Evolutionary conservation across 164 flowering plant genomes (phyloP).

Genomic region (Chimonanthus salicifolius): DNA sequence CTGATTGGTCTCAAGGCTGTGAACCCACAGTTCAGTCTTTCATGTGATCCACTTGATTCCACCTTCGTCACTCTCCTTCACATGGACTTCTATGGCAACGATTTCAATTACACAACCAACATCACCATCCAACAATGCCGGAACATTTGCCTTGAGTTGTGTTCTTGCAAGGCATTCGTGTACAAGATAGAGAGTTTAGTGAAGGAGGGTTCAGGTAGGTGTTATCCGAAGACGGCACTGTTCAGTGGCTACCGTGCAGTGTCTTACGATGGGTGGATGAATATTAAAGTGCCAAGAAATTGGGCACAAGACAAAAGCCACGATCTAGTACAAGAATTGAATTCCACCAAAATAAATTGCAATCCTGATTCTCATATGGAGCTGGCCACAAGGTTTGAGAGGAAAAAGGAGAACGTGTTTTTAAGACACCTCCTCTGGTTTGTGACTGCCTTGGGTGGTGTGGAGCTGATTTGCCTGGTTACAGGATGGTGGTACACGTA

Average conservation of each 20-base stretch:
- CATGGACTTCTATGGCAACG: slow-evolving; percentile 12
- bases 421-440: slow-evolving; percentile 1
- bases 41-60: not conserved
- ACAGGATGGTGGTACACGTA: slow-evolving; percentile 10
- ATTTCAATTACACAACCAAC: not conserved
- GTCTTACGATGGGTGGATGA: not conserved
- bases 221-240: slow-evolving; percentile 9
- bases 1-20: slow-evolving; percentile 33
- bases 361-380: not conserved
- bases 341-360: not conserved
- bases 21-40: slow-evolving; percentile 1
- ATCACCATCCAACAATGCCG: slow-evolving; percentile 7
- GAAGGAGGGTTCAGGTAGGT: slow-evolving; percentile 1
- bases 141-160: slow-evolving; percentile 5
- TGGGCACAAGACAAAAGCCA: too few species aligned
- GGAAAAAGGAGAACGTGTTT: not conserved
- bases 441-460: slow-evolving; percentile 13
- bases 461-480: slow-evolving; percentile 14
- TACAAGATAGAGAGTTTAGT: not conserved
- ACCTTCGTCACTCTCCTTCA: slow-evolving; percentile 10
- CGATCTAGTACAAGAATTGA: too few species aligned
- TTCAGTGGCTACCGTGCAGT: slow-evolving; percentile 7
- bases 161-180: slow-evolving; percentile 10
- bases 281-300: slow-evolving; percentile 13
- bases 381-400: not conserved